phyloP scores from a whole-genome alignment of 2,329 filamentous ascomycete species.

The Fusarium redolens region DNA sequence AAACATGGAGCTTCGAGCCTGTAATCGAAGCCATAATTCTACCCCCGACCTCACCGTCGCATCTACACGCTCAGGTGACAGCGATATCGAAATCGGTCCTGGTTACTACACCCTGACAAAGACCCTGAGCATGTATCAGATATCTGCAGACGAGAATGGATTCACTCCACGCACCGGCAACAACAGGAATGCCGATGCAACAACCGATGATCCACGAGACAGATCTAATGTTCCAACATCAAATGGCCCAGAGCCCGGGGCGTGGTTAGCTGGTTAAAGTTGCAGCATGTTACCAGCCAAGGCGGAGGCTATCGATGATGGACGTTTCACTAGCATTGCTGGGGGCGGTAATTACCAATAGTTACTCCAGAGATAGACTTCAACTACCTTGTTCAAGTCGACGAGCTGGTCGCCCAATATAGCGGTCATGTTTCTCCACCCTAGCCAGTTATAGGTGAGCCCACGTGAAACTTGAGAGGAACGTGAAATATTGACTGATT shows the following conservation, averaged over 20 bases:
- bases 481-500: constrained; percentile 30
- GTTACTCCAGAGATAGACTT: constrained; percentile 15
- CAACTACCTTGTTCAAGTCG: neutral
- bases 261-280: constrained; percentile 21
- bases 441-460: constrained; percentile 27
- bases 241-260: constrained; percentile 10
- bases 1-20: neutral
- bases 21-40: neutral
- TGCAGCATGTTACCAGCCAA: neutral
- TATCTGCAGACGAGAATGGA: neutral
- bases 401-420: constrained; percentile 14
- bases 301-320: neutral
- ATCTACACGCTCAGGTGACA: constrained; percentile 8
- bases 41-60: constrained; percentile 20
- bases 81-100: neutral
- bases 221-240: neutral
- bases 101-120: neutral
- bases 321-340: constrained; percentile 24
- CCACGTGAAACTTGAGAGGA: constrained; percentile 34
- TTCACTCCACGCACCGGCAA: neutral
- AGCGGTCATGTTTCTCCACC: constrained; percentile 23
- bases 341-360: neutral
- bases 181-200: constrained; percentile 16
- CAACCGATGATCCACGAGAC: neutral
- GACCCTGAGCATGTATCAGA: neutral